phyloP scores from a whole-genome alignment of 768 basidiomycete species.

The Leccinum arenicola region DNA sequence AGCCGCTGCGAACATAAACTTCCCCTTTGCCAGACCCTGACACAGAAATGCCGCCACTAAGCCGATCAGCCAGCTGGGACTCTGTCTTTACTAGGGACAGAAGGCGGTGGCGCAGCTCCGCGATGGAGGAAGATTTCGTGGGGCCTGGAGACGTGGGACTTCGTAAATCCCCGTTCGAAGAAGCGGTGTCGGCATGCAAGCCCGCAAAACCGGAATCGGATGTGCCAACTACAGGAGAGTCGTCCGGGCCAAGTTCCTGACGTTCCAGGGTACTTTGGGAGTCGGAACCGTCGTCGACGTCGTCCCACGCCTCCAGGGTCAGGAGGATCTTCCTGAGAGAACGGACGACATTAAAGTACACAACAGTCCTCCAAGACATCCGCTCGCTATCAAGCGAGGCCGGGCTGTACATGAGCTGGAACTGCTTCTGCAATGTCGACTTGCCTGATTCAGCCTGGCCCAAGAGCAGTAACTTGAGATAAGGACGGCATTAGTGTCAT shows the following conservation, averaged over 20 bases:
- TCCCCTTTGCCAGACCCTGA: conserved; percentile 75
- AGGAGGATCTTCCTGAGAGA: conserved; percentile 67
- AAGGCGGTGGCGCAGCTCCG: conserved; percentile 56
- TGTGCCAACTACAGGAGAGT: conserved; percentile 14
- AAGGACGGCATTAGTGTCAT: conserved; percentile 20
- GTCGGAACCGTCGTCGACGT: conserved; percentile 51
- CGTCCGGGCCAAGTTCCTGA: conserved; percentile 30
- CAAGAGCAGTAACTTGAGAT: conserved; percentile 59
- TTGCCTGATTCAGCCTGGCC: conserved; percentile 81
- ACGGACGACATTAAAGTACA: conserved; percentile 74
- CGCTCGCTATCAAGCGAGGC: conserved; percentile 67
- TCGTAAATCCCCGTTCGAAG: conserved; percentile 10
- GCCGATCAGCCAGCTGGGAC: conserved; percentile 60
- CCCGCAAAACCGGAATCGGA: conserved; percentile 11
- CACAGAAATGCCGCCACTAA: conserved; percentile 71
- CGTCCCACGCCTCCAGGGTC: conserved; percentile 62
- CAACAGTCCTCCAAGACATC: conserved; percentile 66
- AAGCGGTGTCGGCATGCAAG: conserved; percentile 4
- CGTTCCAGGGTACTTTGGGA: conserved; percentile 33
- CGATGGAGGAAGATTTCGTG: conserved; percentile 36
- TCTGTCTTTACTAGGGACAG: conserved; percentile 61
- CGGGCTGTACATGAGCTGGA: conserved; percentile 79
- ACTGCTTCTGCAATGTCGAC: conserved; percentile 75
- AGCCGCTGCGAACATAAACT: conserved; percentile 76
- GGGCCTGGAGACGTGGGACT: conserved; percentile 19